Evolutionary conservation across 768 basidiomycete species (phyloP), one percentile per base, ranked within the genome.

Genomic region (Psilocybe sp.): DNA sequence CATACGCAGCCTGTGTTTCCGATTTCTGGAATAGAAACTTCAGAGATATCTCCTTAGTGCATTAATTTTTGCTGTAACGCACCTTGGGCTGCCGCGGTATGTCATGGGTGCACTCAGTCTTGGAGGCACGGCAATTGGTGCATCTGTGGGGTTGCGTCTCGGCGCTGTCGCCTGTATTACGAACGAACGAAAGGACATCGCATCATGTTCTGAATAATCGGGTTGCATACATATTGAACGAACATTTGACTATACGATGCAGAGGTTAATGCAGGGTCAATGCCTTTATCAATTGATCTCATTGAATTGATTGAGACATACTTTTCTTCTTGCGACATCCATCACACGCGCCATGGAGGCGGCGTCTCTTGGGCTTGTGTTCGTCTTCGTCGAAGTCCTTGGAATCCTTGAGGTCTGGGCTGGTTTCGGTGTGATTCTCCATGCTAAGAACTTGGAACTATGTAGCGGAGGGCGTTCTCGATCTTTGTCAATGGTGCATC

Each of bases 121-220:
- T 69, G 40, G 74, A 76, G 1, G 70, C 56, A 1, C 69, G 67
- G 54, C 84, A 85, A 54, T 81, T 84, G 1, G 81, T 72, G 57
- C 84, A 85, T 35, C 66, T 65, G 28, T 76, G 78, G 2, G 69
- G 68, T 1, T 76, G 76, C 74, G 76, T 79, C 50, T 73, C 76
- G 10, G 80, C 79, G 54, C 85, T 85, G 52, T 87, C 80, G 54
- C 81, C 81, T 81, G 47, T 35, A 38, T 47, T 41, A 2, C 35
- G 14, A 9, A 20, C 12, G 40, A 23, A 39, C n/a, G n/a, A n/a
- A n/a, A n/a, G n/a, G n/a, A n/a, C n/a, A n/a, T 15, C 12, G n/a
- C n/a, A n/a, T n/a, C n/a, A n/a, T n/a, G n/a, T n/a, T n/a, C n/a
- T n/a, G n/a, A n/a, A n/a, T n/a, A n/a, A 35, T 15, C 5, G 32